These are phyloP conservation scores for Ustilaginoidea virens DNA, from an alignment of 2,329 filamentous ascomycete species.

Conservation along the genomic window DNA sequence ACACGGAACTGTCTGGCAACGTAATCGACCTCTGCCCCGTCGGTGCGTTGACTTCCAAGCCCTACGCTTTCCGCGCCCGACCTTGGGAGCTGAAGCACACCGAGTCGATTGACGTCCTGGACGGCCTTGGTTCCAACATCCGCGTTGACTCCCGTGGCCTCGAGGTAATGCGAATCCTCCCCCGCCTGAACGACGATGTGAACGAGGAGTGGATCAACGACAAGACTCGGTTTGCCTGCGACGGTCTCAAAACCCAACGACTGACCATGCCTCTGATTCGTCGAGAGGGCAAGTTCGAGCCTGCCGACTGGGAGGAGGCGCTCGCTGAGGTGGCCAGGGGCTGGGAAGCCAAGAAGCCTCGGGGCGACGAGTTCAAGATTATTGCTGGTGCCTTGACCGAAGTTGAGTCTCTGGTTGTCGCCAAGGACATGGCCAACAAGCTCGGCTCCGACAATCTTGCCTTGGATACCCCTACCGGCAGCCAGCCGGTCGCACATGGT, in stretches of 20 bases:
- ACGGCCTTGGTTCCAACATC: slow-evolving; percentile 87
- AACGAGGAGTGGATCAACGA: slow-evolving; percentile 99
- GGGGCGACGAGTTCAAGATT: slow-evolving; percentile 90
- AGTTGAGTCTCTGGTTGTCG: slow-evolving; percentile 83
- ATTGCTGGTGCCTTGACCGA: slow-evolving; percentile 85
- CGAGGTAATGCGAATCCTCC: slow-evolving; percentile 90
- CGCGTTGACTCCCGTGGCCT: slow-evolving; percentile 84
- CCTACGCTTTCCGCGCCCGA: slow-evolving; percentile 90
- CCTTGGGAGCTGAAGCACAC: slow-evolving; percentile 96
- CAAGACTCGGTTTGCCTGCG: slow-evolving; percentile 91
- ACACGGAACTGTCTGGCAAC: slow-evolving; percentile 91
- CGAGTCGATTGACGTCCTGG: slow-evolving; percentile 87
- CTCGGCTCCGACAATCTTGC: slow-evolving; percentile 93
- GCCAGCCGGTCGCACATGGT: slow-evolving; percentile 75
- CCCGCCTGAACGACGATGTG: slow-evolving; percentile 88
- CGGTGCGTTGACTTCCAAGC: slow-evolving; percentile 90
- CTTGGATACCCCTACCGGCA: slow-evolving; percentile 76
- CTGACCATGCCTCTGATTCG: slow-evolving; percentile 85
- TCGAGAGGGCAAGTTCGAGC: slow-evolving; percentile 78
- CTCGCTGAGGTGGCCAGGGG: slow-evolving; percentile 73
- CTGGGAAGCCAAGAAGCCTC: slow-evolving; percentile 63
- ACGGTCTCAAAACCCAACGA: slow-evolving; percentile 90
- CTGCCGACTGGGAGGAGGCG: slow-evolving; percentile 90
- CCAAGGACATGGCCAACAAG: slow-evolving; percentile 95
- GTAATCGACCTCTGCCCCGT: slow-evolving; percentile 97